Conservation (phyloP, 2,329 filamentous ascomycete genomes). For the Calonectria leucothoes region DNA sequence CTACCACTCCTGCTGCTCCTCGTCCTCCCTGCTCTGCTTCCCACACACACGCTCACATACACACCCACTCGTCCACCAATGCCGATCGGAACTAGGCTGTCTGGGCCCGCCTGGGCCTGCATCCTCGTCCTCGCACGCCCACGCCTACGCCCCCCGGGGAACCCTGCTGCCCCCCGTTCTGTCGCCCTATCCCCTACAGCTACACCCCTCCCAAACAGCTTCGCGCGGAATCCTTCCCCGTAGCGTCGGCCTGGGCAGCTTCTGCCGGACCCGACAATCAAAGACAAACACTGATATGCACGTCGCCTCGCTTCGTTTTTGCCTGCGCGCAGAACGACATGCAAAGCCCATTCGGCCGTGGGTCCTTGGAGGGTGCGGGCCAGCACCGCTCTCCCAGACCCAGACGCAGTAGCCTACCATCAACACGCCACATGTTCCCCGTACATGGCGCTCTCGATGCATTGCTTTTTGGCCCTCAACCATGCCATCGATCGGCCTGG, state of each 20-base stretch:
- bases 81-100: background rate
- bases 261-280: background rate
- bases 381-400: background rate
- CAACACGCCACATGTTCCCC: background rate
- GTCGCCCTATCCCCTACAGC: background rate
- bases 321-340: background rate
- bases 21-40: background rate
- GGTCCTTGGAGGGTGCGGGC: background rate
- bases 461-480: background rate
- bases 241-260: background rate
- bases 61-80: background rate
- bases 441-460: background rate
- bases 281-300: background rate
- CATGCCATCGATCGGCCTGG: background rate
- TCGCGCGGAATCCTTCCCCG: background rate
- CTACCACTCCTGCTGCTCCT: background rate
- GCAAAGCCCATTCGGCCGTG: background rate
- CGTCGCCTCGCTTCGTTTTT: background rate
- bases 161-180: background rate
- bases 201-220: background rate
- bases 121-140: background rate
- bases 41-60: background rate
- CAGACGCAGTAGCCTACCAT: background rate
- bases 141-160: background rate
- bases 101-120: background rate